A percentile compares a stretch with the other conserved stretches of the same genome.
phyloP scores from a whole-genome alignment of 805 yeast species.

The Ogataea henricii region DNA sequence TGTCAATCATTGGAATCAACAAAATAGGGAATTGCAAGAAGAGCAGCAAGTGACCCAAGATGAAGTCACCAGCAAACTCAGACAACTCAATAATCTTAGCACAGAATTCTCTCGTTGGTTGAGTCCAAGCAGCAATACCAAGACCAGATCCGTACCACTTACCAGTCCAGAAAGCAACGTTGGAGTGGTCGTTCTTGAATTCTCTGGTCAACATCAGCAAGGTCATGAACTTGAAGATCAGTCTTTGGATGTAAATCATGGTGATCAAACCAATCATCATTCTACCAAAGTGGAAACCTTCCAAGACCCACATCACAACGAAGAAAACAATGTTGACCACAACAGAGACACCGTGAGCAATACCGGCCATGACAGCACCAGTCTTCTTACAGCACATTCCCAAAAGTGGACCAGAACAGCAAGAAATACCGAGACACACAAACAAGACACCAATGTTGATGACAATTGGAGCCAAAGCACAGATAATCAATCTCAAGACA shows the following conservation, averaged over 20 bases:
- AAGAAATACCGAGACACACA: constrained; percentile 78
- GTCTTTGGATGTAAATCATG: constrained; percentile 83
- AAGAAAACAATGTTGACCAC: constrained; percentile 83
- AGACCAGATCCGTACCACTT: constrained; percentile 96
- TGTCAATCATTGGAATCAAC: constrained; percentile 83
- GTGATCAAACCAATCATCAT: constrained; percentile 86
- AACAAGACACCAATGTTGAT: constrained; percentile 84
- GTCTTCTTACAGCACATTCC: constrained; percentile 96
- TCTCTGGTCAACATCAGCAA: constrained; percentile 84
- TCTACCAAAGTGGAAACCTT: constrained; percentile 86
- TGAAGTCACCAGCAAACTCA: constrained; percentile 94
- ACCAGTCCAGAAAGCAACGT: constrained; percentile 99
- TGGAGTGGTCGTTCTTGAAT: constrained; percentile 91
- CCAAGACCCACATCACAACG: constrained; percentile 95
- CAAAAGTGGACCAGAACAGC: constrained; percentile 96
- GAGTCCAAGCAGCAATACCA: constrained; percentile 93
- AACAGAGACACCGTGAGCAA: constrained; percentile 95
- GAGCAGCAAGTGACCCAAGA: constrained; percentile 86
- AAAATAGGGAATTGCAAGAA: constrained; percentile 88
- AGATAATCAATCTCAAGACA: constrained; percentile 67
- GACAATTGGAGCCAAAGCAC: constrained; percentile 88
- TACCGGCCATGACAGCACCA: constrained; percentile 91
- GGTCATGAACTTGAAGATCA: constrained; percentile 82
- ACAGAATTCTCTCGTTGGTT: constrained; percentile 91
- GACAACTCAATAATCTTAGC: constrained; percentile 94